Evolutionary conservation across 805 yeast genomes (phyloP).

Genomic region (Tetrapisispora taiwanensis): DNA sequence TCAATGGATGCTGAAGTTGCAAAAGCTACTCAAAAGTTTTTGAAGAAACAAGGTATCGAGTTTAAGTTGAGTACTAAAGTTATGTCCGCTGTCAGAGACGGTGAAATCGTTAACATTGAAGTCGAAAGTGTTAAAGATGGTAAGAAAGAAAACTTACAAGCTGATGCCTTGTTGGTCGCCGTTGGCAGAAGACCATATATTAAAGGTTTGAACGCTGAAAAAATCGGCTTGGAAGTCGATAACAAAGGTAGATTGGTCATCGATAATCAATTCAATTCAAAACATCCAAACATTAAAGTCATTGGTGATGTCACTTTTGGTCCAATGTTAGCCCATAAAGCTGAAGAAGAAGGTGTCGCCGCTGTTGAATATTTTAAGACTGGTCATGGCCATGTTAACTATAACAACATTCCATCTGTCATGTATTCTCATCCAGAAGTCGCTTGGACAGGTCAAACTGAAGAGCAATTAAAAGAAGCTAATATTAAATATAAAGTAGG

Average conservation of each 20-base stretch:
- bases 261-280: conserved; percentile 87
- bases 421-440: conserved; percentile 99
- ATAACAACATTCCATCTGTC: conserved; percentile 94
- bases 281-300: conserved; percentile 86
- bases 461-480: conserved; percentile 85
- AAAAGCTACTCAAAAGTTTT: conserved; percentile 76
- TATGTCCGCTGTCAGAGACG: conserved; percentile 73
- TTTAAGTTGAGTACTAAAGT: conserved; percentile 92
- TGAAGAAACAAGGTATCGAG: conserved; percentile 90
- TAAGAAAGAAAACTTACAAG: conserved; percentile 64
- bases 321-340: conserved; percentile 99
- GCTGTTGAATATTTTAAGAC: conserved; percentile 88
- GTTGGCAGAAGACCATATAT: conserved; percentile 98
- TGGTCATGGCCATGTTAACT: conserved; percentile 97
- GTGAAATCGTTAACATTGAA: conserved; percentile 77
- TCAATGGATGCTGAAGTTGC: conserved; percentile 97
- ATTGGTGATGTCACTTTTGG: conserved; percentile 98
- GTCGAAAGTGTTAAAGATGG: conserved; percentile 86
- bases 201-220: conserved; percentile 79
- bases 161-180: conserved; percentile 92
- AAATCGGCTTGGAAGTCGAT: conserved; percentile 82
- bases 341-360: conserved; percentile 99
- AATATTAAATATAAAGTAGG: conserved; percentile 90
- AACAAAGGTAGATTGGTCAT: conserved; percentile 88
- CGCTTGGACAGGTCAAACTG: conserved; percentile 98